These are phyloP conservation scores for Gleditsia sinensis DNA, from an alignment of 306 rosid species.

Conservation along the genomic window DNA sequence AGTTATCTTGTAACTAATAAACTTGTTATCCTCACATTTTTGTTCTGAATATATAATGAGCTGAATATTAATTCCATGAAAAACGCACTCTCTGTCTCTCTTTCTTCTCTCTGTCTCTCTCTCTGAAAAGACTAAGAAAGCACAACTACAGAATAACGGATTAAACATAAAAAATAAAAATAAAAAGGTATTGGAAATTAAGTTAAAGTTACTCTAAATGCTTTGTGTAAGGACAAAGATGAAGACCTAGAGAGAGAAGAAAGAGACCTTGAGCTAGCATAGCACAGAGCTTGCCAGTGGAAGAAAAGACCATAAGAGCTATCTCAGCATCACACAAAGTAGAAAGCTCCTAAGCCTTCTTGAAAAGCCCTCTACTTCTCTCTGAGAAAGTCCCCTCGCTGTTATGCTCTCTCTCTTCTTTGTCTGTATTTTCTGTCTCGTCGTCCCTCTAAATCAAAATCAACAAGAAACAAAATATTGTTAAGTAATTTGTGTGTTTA, in stretches of 20 bases:
- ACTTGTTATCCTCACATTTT: no score
- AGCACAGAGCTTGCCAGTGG: conserved; percentile 45
- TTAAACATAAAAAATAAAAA: no score
- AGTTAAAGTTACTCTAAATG: not conserved
- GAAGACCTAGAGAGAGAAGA: not conserved
- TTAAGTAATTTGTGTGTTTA: no score
- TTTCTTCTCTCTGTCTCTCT: no score
- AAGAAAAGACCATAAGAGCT: conserved; percentile 43
- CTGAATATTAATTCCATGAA: no score
- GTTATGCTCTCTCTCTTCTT: conserved; percentile 49
- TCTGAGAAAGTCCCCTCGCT: conserved; percentile 50
- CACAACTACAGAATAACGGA: no score
- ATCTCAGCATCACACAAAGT: conserved; percentile 54
- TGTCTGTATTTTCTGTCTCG: conserved; percentile 42
- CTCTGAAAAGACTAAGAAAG: no score
- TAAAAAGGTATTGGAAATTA: no score
- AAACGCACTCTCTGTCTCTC: no score
- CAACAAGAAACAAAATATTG: no score
- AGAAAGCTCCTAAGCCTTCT: conserved; percentile 56
- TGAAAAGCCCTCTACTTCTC: conserved; percentile 50
- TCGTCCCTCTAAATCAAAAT: conserved; percentile 38
- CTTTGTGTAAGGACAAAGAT: not conserved
- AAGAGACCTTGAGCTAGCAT: conserved; percentile 46
- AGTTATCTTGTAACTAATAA: no score
- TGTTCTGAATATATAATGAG: no score